Base-by-base conservation (phyloP, 1,284 basidiomycete genomes). In the Sanguinoderma infundibulare region DNA sequence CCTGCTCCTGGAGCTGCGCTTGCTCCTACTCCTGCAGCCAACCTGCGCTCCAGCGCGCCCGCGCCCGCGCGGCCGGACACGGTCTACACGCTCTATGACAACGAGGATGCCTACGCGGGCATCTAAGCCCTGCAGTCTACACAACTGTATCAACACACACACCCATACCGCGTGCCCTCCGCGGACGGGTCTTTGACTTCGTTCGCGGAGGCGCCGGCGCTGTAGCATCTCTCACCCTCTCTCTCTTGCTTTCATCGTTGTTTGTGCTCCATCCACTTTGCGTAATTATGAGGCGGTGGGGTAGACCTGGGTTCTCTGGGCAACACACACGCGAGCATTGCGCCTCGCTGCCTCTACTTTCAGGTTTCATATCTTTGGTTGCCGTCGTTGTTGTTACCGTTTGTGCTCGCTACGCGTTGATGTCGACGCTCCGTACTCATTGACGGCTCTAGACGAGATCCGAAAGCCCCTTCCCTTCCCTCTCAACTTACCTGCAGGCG, bases 91-190 rank as follows among this genome's bases (percentile, higher is more conserved):
- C 60, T 87, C 61, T 88, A 88, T 65, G 80, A 85, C 65, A 81
- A 82, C 35, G 82, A 83, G n/a, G 87, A 90, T 63, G 86, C 83
- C 40, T 90, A 90, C 65, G 85, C 80, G 34, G 87, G 87, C 36
- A 81, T 89, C 70, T 89, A 75, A 79, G 44, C 61, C 20, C 30
- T 15, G 28, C 6, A 40, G 87, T 10, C 4, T 39, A 17, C 60
- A 42, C 51, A 49, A 52, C 49, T 63, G 65, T 66, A 67, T 55
- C 60, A 66, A 38, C 65, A 67, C 55, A n/a, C n/a, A n/a, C n/a
- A n/a, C n/a, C 53, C 49, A n/a, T 55, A 30, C 60, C 32, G 55
- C 53, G 15, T 32, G 3, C 55, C 40, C 15, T 55, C 10, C 53
- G 46, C 47, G 28, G 30, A 22, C 49, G 38, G 47, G 42, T 22